These are phyloP conservation scores for Agrocybe pediades DNA, from an alignment of 768 basidiomycete species.

Conservation along the genomic window DNA sequence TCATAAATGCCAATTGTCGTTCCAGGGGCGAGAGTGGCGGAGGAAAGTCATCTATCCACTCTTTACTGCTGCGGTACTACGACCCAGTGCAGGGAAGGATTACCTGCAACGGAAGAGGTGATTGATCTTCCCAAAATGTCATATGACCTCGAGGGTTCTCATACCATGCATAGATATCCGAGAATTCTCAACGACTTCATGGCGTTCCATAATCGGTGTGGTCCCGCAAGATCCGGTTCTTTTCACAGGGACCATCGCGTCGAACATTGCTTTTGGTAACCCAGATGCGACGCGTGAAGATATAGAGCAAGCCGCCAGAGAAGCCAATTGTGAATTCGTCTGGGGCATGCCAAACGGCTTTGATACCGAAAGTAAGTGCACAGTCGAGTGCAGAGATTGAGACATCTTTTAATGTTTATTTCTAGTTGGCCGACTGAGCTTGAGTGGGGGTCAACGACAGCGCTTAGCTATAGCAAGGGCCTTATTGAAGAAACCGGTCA, in stretches of 20 bases:
- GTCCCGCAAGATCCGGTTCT: slow-evolving; percentile 94
- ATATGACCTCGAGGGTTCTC: not conserved
- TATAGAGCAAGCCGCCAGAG: slow-evolving; percentile 84
- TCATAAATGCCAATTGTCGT: slow-evolving; percentile 1
- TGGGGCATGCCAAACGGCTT: slow-evolving; percentile 94
- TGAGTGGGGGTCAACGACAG: slow-evolving; percentile 82
- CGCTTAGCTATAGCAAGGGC: slow-evolving; percentile 86
- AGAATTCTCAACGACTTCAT: slow-evolving; percentile 81
- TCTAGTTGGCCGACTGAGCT: slow-evolving; percentile 66
- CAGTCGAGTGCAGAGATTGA: not conserved
- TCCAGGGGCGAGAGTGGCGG: slow-evolving; percentile 89
- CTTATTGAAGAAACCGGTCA: slow-evolving; percentile 83
- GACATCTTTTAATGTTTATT: not conserved
- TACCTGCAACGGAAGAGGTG: slow-evolving; percentile 86
- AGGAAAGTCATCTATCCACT: slow-evolving; percentile 92
- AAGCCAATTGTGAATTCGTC: slow-evolving; percentile 96
- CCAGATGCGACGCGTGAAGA: slow-evolving; percentile 74
- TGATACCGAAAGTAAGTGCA: slow-evolving; percentile 80
- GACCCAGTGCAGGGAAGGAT: slow-evolving; percentile 84
- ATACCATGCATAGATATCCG: slow-evolving; percentile 65
- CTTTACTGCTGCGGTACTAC: slow-evolving; percentile 85
- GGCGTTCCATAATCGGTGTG: slow-evolving; percentile 89
- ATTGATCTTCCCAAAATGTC: slow-evolving; percentile 19
- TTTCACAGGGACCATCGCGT: slow-evolving; percentile 92
- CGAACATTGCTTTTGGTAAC: slow-evolving; percentile 91